phyloP scores from a whole-genome alignment of 441 rosid species.

The Sinapis alba region DNA sequence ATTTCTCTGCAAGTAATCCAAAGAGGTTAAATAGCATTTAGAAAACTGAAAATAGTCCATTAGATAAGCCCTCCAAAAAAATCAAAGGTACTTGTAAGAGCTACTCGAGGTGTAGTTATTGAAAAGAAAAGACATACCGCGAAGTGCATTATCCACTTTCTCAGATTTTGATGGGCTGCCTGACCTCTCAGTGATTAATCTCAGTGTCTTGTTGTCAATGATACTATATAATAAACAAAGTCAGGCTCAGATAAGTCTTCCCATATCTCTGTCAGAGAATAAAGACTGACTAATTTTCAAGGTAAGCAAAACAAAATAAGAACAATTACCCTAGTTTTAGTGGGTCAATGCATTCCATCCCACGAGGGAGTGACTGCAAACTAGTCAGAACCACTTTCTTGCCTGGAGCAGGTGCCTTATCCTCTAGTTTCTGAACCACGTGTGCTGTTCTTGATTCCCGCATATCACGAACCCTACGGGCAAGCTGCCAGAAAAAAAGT shows the following conservation, averaged over 20 bases:
- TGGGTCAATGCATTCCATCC: constrained; percentile 96
- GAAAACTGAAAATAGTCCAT: not conserved
- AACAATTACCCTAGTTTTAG: constrained; percentile 86
- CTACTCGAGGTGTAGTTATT: not conserved
- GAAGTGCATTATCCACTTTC: constrained; percentile 68
- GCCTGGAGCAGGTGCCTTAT: constrained; percentile 53
- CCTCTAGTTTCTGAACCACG: constrained; percentile 72
- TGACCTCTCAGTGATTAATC: constrained; percentile 75
- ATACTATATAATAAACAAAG: constrained; percentile 54
- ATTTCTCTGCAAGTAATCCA: constrained; percentile 72
- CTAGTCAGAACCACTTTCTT: constrained; percentile 53
- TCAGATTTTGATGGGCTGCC: constrained; percentile 67
- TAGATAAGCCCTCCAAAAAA: not conserved
- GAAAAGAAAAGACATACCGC: constrained; percentile 54
- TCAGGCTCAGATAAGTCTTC: constrained; percentile 15
- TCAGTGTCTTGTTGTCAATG: constrained; percentile 83
- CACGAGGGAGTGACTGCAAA: constrained; percentile 89
- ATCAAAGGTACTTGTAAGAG: not conserved
- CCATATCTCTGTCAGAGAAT: constrained; percentile 2
- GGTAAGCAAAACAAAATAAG: constrained; percentile 12
- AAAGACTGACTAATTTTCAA: constrained; percentile 11
- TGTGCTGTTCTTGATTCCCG: constrained; percentile 89
- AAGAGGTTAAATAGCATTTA: not conserved
- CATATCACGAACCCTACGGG: constrained; percentile 95
- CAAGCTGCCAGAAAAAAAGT: constrained; percentile 57